Percentiles rank a stretch among this genome's conserved stretches.
These are phyloP conservation scores for Endogone sp. DNA, from an alignment of 192 early-diverging fungal genomes.

Conservation along the genomic window DNA sequence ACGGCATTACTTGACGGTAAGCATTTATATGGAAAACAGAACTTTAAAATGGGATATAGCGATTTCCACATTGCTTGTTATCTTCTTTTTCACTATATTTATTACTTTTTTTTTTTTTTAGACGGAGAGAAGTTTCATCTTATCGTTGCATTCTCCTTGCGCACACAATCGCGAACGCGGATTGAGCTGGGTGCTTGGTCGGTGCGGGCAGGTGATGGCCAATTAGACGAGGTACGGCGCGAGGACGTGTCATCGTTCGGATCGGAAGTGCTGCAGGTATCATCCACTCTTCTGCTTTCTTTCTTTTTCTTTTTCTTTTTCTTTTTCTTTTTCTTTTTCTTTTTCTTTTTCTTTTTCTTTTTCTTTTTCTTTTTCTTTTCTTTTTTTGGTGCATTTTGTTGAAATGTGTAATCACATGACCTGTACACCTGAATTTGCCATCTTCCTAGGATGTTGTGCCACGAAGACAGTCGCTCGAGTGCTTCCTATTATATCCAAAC, in stretches of 20 bases:
- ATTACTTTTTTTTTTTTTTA: not conserved
- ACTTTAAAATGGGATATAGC: too few species aligned
- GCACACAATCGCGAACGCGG: not conserved
- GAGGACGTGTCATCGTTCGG: not conserved
- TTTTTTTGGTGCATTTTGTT: too few species aligned
- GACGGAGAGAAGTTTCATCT: not conserved
- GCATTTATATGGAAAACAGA: not conserved
- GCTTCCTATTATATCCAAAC: conserved; percentile 1
- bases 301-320: not conserved
- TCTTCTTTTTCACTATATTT: too few species aligned
- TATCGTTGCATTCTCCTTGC: conserved; percentile 3
- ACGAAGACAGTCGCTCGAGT: not conserved
- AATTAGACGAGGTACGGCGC: not conserved
- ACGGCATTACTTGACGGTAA: not conserved
- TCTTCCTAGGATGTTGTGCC: conserved; percentile 6
- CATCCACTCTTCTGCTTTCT: not conserved
- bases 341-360: too few species aligned
- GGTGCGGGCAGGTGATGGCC: not conserved
- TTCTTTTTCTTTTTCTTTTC: too few species aligned
- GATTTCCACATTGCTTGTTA: too few species aligned
- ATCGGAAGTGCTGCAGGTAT: not conserved
- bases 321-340: too few species aligned
- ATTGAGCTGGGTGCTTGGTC: conserved; percentile 1
- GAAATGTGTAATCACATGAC: too few species aligned
- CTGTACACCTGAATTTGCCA: too few species aligned